A percentile compares a stretch with the other conserved stretches of the same genome.
phyloP scores from a whole-genome alignment of 176 grass and related monocot genomes.

The Triticum timopheevii region DNA sequence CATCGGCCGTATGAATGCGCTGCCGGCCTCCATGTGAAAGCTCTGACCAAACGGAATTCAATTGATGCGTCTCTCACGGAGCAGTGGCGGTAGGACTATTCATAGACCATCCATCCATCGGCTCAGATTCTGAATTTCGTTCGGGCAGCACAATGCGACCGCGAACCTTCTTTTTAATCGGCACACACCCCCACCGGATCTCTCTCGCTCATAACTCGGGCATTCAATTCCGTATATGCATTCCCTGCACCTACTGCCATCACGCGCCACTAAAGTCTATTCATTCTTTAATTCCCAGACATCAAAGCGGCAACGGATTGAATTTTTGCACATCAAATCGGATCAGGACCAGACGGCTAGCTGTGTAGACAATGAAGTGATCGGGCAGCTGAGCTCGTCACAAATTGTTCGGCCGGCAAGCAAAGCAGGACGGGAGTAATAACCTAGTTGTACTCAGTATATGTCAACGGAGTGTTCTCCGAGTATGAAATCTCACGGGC shows the following conservation, averaged over 20 bases:
- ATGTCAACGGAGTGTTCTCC: conserved; percentile 39
- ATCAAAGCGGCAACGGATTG: neutral
- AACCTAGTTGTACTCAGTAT: conserved; percentile 16
- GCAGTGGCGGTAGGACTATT: neutral
- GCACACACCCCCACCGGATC: neutral
- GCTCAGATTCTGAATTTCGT: conserved; percentile 1
- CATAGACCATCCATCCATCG: neutral
- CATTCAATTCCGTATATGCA: conserved; percentile 31
- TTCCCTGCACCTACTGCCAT: conserved; percentile 28
- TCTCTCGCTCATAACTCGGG: neutral
- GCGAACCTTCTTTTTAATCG: conserved; percentile 42
- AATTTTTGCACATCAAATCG: neutral
- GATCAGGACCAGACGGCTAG: conserved; percentile 14
- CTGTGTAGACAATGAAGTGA: conserved; percentile 5
- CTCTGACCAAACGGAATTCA: conserved; percentile 57
- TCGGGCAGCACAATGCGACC: conserved; percentile 15
- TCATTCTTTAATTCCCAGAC: conserved; percentile 22
- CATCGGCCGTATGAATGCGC: conserved; percentile 32
- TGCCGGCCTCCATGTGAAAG: conserved; percentile 50
- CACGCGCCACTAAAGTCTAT: neutral
- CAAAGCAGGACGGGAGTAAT: neutral
- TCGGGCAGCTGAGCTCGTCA: neutral
- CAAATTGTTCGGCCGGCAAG: conserved; percentile 28
- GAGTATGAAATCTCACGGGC: conserved; percentile 29
- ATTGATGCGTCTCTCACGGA: neutral